Evolutionary conservation across 148 eudicot species (phyloP), one percentile per base, ranked within the genome.

Genomic region (Tetragonia tetragonoides): DNA sequence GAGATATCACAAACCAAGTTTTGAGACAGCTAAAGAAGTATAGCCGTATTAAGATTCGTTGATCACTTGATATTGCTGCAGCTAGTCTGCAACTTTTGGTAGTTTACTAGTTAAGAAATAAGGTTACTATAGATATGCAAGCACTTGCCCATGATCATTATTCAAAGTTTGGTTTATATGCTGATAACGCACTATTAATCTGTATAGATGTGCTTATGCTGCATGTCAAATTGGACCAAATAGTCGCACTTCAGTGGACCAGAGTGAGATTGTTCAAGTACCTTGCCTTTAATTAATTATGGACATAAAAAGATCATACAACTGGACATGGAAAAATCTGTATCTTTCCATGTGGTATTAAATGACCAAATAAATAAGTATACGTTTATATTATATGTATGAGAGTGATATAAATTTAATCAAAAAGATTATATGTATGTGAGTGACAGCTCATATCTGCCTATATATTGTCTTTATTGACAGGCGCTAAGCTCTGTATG

Each of bases 401-500:
- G 8, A 4, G 23, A 65, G 4, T 63, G 49, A 51, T 24, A 51
- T 17, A 28, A 28, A 28, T 28, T 28, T 28, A 28, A 28, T 28
- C 34, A 28, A 28, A 28, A 28, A 28, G 1, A 28, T 28, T 51
- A 53, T 23, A 51, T 37, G 66, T 80, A 42, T 51, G 8, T 8
- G 23, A 65, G 4, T 63, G 49, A 51, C 18, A 51, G 17, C 81
- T 75, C 10, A 51, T 41, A 53, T 20, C 18, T 66, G 53, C 16
- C 59, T 68, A 8, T 59, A 42, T 47, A 7, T 34, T 42, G 78
- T 44, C 56, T 39, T 54, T 49, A 59, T 72, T 37, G 12, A 71
- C 94, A 95, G 99, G 98, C 86, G 98, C 98, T 76, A 96, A 95
- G 85, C 97, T 96, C 77, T 96, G 99, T 77, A 90, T 93, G 98